Percentiles rank a stretch among this genome's conserved stretches.
These are phyloP conservation scores for Colletotrichum sp. DNA, from an alignment of 2,329 filamentous ascomycete genomes.

Conservation along the genomic window DNA sequence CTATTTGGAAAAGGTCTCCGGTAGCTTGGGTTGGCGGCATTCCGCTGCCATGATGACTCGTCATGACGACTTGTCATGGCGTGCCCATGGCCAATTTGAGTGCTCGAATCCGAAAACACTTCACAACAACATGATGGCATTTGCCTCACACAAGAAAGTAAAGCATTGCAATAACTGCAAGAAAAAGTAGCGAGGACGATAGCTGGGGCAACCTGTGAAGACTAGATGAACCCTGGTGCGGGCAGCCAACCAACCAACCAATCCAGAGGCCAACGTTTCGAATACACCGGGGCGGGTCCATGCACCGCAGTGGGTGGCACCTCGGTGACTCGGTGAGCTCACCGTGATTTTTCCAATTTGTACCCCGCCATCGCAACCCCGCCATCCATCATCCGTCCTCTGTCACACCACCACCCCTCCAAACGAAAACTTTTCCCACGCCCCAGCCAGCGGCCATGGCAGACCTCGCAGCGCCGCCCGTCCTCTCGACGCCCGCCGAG, in stretches of 20 bases:
- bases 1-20: neutral
- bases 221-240: neutral
- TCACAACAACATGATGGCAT: neutral
- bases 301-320: neutral
- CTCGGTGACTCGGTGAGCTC: neutral
- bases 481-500: conserved; percentile 69
- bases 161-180: neutral
- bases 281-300: neutral
- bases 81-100: neutral
- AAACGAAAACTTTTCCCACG: neutral
- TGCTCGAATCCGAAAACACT: neutral
- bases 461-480: conserved; percentile 58
- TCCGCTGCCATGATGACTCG: neutral
- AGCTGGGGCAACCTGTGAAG: neutral
- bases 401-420: neutral
- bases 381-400: neutral
- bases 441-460: neutral
- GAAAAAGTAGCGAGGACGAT: neutral
- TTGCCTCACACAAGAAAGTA: neutral
- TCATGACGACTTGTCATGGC: neutral
- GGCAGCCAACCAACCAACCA: neutral
- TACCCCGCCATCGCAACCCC: neutral
- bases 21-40: neutral
- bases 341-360: neutral
- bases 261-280: neutral